A percentile compares a stretch with the other conserved stretches of the same genome.
phyloP scores from a whole-genome alignment of 2,329 filamentous ascomycete genomes.

The Fusarium liriodendri region DNA sequence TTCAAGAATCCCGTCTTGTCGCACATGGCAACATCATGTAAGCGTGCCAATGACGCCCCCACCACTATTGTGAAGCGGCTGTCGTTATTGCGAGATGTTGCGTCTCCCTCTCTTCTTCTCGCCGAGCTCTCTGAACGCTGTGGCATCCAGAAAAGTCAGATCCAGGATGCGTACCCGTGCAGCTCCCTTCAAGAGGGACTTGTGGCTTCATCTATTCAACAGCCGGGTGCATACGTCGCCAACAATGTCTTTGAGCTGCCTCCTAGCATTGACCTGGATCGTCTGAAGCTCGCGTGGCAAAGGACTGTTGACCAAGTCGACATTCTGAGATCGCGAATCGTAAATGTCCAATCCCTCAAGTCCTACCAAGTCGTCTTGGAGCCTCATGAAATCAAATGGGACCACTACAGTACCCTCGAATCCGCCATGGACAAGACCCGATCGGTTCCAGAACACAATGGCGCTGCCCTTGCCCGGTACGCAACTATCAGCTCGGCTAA shows the following conservation, averaged over 20 bases:
- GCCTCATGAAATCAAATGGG: constrained; percentile 24
- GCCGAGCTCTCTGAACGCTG: constrained; percentile 25
- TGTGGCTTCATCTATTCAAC: constrained; percentile 26
- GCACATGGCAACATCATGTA: constrained; percentile 21
- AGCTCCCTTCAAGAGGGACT: constrained; percentile 36
- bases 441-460: constrained; percentile 23
- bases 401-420: not conserved
- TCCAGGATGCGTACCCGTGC: constrained; percentile 31
- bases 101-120: constrained; percentile 6
- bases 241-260: constrained; percentile 34
- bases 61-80: not conserved
- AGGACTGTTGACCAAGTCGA: constrained; percentile 23
- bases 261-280: not conserved
- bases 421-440: not conserved
- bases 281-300: constrained; percentile 39
- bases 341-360: constrained; percentile 25
- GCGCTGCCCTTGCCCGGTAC: constrained; percentile 20
- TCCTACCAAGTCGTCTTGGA: constrained; percentile 34
- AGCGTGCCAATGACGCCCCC: not conserved
- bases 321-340: constrained; percentile 41
- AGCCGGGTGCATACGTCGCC: constrained; percentile 36
- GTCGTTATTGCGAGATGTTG: constrained; percentile 6
- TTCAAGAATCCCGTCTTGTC: constrained; percentile 24
- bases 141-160: constrained; percentile 2
- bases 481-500: not conserved